A percentile compares a stretch with the other conserved stretches of the same genome.
Evolutionary conservation across 257 asterid genomes (phyloP).

Genomic region (Anisodus tanguticus): DNA sequence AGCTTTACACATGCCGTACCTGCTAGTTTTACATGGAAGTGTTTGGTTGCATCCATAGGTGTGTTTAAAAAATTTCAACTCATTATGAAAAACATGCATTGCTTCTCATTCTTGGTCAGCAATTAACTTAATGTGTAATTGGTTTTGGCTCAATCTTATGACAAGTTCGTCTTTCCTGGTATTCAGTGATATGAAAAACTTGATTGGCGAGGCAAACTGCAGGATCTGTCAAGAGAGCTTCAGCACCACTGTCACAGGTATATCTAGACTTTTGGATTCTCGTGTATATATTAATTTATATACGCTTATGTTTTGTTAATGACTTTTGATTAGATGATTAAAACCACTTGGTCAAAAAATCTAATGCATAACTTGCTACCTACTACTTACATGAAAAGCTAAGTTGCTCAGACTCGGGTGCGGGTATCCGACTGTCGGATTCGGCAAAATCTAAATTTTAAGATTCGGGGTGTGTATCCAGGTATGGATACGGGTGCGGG

Average conservation of each 20-base stretch:
- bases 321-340: neutral
- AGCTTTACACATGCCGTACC: neutral
- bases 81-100: neutral
- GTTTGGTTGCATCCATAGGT: neutral
- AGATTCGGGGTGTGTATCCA: no score
- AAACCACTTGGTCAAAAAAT: neutral
- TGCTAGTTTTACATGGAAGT: neutral
- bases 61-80: neutral
- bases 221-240: slow-evolving; percentile 89
- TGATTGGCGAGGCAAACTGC: slow-evolving; percentile 82
- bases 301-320: neutral
- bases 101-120: neutral
- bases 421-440: no score
- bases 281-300: neutral
- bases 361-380: neutral
- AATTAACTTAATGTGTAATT: neutral
- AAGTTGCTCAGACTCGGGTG: no score
- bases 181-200: slow-evolving; percentile 85
- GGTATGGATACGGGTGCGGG: no score
- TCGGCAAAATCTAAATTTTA: no score
- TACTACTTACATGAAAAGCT: neutral
- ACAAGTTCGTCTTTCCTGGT: neutral
- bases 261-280: neutral
- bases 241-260: slow-evolving; percentile 80
- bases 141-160: neutral